Evolutionary conservation across 2,329 filamentous ascomycete genomes (phyloP).

Genomic region (Neocucurbitaria cava): DNA sequence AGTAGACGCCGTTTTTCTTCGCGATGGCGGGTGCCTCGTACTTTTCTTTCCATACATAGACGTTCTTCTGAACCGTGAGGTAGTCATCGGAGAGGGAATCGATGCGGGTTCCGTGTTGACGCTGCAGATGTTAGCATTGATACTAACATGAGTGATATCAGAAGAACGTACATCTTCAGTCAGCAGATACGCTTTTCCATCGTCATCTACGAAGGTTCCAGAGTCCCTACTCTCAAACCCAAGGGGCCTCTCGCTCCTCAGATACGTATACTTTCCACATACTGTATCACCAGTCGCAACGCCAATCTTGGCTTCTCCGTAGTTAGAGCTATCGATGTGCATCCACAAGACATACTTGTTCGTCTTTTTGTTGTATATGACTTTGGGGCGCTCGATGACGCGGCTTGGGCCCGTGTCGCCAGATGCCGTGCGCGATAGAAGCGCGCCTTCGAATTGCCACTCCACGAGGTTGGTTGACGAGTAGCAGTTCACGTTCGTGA

Average conservation of each 20-base stretch:
- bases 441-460: constrained; percentile 67
- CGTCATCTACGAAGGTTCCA: constrained; percentile 67
- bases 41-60: constrained; percentile 61
- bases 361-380: constrained; percentile 71
- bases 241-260: constrained; percentile 56
- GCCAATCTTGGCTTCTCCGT: constrained; percentile 69
- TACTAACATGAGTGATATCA: not conserved
- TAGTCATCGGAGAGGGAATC: constrained; percentile 65
- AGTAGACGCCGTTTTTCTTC: constrained; percentile 67
- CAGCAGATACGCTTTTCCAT: constrained; percentile 67
- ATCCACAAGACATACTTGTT: constrained; percentile 72
- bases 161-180: constrained; percentile 63
- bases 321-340: constrained; percentile 69
- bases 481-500: constrained; percentile 73
- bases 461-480: constrained; percentile 67
- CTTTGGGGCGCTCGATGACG: constrained; percentile 72
- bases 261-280: constrained; percentile 66
- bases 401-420: constrained; percentile 67
- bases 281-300: constrained; percentile 66
- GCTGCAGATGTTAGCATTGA: constrained; percentile 46
- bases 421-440: constrained; percentile 61
- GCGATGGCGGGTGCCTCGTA: constrained; percentile 70
- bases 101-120: constrained; percentile 65
- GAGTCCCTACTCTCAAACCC: constrained; percentile 64
- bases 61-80: constrained; percentile 56